Evolutionary conservation across 129 eudicot species (phyloP).

Genomic region (Ambrosia trifida): DNA sequence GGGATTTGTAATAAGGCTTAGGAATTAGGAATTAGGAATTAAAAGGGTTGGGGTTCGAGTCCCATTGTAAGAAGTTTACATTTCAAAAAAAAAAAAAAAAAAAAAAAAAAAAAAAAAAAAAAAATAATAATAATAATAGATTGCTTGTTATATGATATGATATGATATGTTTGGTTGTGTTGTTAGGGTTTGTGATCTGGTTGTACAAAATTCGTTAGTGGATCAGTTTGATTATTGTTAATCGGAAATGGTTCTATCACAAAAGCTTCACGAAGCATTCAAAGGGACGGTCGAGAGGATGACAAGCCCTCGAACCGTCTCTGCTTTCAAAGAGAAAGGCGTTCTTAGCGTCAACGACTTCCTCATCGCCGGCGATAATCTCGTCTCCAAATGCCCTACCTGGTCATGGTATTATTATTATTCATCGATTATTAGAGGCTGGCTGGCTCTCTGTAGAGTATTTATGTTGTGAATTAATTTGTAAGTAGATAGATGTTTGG

Average conservation of each 20-base stretch:
- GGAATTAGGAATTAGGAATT: too few species aligned
- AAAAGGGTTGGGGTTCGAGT: too few species aligned
- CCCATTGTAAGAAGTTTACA: too few species aligned
- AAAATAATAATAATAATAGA: too few species aligned
- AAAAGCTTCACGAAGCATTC: constrained; percentile 86
- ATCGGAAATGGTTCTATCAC: constrained; percentile 62
- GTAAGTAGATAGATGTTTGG: not conserved
- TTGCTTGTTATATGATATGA: too few species aligned
- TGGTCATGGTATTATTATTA: constrained; percentile 77
- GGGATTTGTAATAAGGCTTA: too few species aligned
- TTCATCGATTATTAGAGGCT: not conserved
- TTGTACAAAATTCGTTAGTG: not conserved
- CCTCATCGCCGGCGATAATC: constrained; percentile 89
- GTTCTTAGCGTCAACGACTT: constrained; percentile 84
- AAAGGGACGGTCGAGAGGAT: constrained; percentile 93
- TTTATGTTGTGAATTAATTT: too few species aligned
- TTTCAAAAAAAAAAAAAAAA: too few species aligned
- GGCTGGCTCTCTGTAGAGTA: too few species aligned
- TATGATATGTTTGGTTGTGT: not conserved
- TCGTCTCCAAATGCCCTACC: constrained; percentile 94
- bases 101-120: too few species aligned
- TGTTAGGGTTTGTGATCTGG: not conserved
- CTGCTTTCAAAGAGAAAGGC: constrained; percentile 95
- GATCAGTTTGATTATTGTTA: not conserved
- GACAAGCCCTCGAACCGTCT: constrained; percentile 83